Percentiles rank a stretch among this genome's conserved stretches.
Conservation (phyloP, 148 eudicot species). For the Rhododendron ferrugineum region DNA sequence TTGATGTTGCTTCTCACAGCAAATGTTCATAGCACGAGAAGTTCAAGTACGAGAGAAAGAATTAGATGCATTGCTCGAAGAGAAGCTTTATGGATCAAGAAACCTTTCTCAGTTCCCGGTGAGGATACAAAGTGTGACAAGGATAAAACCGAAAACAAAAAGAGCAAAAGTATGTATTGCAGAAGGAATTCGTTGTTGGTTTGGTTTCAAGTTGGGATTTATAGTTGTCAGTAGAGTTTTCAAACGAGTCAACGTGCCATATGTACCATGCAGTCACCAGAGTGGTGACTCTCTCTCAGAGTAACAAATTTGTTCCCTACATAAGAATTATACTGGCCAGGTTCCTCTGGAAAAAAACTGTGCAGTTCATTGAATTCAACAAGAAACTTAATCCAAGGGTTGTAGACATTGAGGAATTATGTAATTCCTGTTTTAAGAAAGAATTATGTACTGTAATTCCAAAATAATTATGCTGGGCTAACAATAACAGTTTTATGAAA, state of each 20-base stretch:
- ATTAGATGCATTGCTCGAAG: neutral
- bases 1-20: neutral
- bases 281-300: neutral
- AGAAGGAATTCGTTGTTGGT: neutral
- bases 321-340: neutral
- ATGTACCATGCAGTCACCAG: neutral
- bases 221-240: neutral
- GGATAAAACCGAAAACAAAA: neutral
- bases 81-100: conserved; percentile 7
- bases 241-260: neutral
- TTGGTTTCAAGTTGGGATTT: neutral
- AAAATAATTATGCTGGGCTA: neutral
- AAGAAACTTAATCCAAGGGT: neutral
- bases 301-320: neutral
- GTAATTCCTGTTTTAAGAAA: neutral
- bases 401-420: neutral
- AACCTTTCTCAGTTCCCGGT: neutral
- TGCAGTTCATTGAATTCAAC: neutral
- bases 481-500: neutral
- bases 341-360: neutral
- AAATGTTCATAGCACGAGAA: neutral
- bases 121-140: neutral
- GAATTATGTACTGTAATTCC: neutral
- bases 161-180: neutral
- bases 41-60: neutral